phyloP scores from a whole-genome alignment of 164 flowering plant species.

The Liquidambar formosana region DNA sequence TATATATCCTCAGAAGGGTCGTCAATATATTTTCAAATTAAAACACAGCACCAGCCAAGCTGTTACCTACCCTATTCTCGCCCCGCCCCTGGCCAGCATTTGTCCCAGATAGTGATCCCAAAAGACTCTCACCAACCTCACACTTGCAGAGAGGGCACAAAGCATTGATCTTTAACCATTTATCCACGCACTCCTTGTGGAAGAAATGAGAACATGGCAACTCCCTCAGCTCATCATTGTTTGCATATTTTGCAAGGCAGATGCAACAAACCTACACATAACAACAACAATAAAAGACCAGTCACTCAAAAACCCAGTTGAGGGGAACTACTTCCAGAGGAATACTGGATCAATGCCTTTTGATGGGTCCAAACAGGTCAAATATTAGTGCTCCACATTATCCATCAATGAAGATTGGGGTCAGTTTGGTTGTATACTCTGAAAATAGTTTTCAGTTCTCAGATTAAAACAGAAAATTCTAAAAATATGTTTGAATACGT shows the following conservation, averaged over 20 bases:
- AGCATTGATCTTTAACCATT: constrained; percentile 82
- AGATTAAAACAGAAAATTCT: too few relatives aligned
- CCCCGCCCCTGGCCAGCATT: constrained; percentile 10
- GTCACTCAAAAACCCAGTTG: not conserved
- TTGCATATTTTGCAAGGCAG: constrained; percentile 71
- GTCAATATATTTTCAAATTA: not conserved
- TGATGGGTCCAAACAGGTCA: too few relatives aligned
- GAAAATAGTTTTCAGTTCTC: too few relatives aligned
- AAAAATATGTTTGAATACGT: too few relatives aligned
- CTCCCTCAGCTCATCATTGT: constrained; percentile 75
- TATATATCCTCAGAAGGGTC: not conserved
- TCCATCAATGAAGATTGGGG: too few relatives aligned
- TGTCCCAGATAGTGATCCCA: constrained; percentile 12
- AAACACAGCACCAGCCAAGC: not conserved
- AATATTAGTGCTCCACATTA: too few relatives aligned
- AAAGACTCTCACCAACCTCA: constrained; percentile 28
- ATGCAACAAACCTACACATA: constrained; percentile 43
- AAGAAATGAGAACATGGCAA: constrained; percentile 79
- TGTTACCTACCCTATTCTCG: constrained; percentile 9
- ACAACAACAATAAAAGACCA: not conserved
- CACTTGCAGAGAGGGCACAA: constrained; percentile 84
- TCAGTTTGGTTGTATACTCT: too few relatives aligned
- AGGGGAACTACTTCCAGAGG: too few relatives aligned
- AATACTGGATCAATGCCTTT: too few relatives aligned
- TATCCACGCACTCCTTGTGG: constrained; percentile 77